These are phyloP conservation scores for Viola pubescens DNA, from an alignment of 441 rosid genomes.

Conservation along the genomic window DNA sequence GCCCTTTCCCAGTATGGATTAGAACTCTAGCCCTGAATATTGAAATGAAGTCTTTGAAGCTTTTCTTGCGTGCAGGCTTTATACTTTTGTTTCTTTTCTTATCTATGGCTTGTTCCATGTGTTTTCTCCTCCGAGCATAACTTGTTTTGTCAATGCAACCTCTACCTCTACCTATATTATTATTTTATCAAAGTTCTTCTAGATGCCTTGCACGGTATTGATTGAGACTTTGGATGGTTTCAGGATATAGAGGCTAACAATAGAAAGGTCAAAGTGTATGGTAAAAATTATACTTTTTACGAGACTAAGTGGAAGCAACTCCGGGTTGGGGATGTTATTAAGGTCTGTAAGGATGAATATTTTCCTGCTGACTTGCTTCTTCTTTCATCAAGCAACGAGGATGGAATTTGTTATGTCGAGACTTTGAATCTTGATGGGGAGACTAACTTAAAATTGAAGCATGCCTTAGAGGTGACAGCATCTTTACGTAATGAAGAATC, in stretches of 20 bases:
- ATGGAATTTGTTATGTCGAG: conserved; percentile 90
- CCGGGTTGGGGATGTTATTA: conserved; percentile 73
- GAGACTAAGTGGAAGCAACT: conserved; percentile 72
- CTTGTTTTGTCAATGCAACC: too few relatives aligned
- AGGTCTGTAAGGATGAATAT: conserved; percentile 65
- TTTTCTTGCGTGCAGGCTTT: neutral
- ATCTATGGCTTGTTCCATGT: neutral
- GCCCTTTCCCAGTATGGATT: neutral
- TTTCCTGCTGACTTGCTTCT: conserved; percentile 91
- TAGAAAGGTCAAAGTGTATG: conserved; percentile 45
- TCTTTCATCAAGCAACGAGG: conserved; percentile 73
- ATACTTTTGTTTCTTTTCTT: conserved; percentile 3
- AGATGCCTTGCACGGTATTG: neutral
- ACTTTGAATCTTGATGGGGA: conserved; percentile 97
- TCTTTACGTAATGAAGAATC: conserved; percentile 33
- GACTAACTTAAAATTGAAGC: conserved; percentile 80
- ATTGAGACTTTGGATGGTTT: conserved; percentile 21
- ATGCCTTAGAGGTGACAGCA: conserved; percentile 52
- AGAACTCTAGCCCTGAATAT: too few relatives aligned
- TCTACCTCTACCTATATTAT: too few relatives aligned
- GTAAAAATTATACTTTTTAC: conserved; percentile 30
- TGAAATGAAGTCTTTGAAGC: too few relatives aligned
- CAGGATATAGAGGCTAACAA: conserved; percentile 87
- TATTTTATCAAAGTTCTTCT: too few relatives aligned
- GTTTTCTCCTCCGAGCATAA: too few relatives aligned